Evolutionary conservation across 2,329 filamentous ascomycete species (phyloP), one percentile per base, ranked within the genome.

Genomic region (Stachybotrys chartarum): DNA sequence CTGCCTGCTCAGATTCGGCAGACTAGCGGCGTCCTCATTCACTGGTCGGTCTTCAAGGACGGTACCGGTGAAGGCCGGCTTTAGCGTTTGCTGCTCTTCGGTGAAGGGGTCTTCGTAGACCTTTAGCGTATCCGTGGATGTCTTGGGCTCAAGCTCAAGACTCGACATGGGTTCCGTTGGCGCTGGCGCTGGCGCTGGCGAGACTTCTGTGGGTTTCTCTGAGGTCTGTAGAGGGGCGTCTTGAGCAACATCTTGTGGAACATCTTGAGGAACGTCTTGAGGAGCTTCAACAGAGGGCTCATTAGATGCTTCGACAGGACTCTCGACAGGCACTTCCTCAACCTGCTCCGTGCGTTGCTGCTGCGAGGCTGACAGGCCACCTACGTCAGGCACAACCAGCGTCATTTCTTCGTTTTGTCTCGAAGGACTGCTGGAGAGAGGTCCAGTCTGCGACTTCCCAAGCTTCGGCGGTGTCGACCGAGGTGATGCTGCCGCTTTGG

Each of bases 41-140:
- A 86, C 70, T 1, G 82, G 77, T 60, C 75, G 81, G 59, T 86
- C 82, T 60, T 83, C 82, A 5, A 86, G 70, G 5, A 84, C 83
- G 6, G 80, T 75, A 0, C 69, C 68, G 31, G 69, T 74, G n/a
- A 77, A 68, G 2, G 69, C 66, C 2, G 78, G 75, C 54, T 75
- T 75, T 1, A 79, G 73, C 1, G 75, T 74, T 7, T 72, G 63
- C 50, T 79, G 72, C 24, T 79, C 74, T 45, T 73, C 74, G 7
- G 75, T 78, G 57, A 83, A 80, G 1, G 83, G 83, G 59, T 87
- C 83, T 61, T 86, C 84, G 58, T 84, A 86, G 1, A 86, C 83
- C 60, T 83, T 75, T 14, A 84, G 64, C 2, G 50, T 30, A 6
- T 30, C 24, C 7, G 48, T 3, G 8, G 35, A 10, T 47, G 48